These are phyloP conservation scores for Penicillium sp. DNA, from an alignment of 2,329 filamentous ascomycete genomes.

Conservation along the genomic window DNA sequence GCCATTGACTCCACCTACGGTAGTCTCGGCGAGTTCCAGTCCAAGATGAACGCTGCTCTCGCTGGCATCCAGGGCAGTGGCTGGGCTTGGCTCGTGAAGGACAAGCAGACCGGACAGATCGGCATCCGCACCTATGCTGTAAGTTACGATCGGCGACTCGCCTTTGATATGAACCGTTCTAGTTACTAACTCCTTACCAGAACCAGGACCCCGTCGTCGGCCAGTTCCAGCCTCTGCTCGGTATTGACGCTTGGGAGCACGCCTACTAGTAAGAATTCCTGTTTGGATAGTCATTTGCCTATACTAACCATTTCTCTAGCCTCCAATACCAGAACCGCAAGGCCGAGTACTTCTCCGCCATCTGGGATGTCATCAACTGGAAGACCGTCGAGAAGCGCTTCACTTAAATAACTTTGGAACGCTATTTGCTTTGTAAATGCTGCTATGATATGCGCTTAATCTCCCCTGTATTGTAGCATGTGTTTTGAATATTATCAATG, in stretches of 20 bases:
- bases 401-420: constrained; percentile 32
- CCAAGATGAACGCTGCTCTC: constrained; percentile 55
- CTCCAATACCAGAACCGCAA: constrained; percentile 95
- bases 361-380: constrained; percentile 97
- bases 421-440: constrained; percentile 5
- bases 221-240: constrained; percentile 70
- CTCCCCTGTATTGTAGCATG: constrained; percentile 17
- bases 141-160: constrained; percentile 17
- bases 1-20: constrained; percentile 54
- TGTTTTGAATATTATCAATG: constrained; percentile 5
- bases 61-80: constrained; percentile 58
- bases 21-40: constrained; percentile 51
- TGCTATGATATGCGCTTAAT: constrained; percentile 6
- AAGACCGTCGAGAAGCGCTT: constrained; percentile 75
- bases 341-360: constrained; percentile 85
- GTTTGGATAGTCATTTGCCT: not conserved
- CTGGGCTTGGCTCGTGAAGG: constrained; percentile 57
- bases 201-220: constrained; percentile 87
- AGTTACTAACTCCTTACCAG: constrained; percentile 21
- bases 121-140: constrained; percentile 57
- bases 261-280: constrained; percentile 62
- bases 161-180: not conserved
- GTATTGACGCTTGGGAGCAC: constrained; percentile 93
- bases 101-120: constrained; percentile 51
- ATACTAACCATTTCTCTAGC: constrained; percentile 32